A percentile compares a stretch with the other conserved stretches of the same genome.
These are phyloP conservation scores for Ascochyta fabae DNA, from an alignment of 2,329 filamentous ascomycete species.

Conservation along the genomic window DNA sequence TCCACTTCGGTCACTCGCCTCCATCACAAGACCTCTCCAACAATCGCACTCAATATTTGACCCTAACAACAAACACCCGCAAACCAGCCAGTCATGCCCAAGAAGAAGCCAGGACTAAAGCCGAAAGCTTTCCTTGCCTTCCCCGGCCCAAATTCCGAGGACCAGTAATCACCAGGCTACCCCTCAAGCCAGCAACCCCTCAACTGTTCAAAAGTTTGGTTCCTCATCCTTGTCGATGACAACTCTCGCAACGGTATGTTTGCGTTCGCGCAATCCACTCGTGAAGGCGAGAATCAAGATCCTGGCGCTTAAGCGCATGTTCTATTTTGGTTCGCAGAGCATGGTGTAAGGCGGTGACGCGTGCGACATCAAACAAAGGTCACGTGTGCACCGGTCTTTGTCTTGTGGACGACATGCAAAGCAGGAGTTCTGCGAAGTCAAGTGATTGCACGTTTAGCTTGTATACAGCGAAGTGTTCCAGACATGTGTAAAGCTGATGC, in stretches of 20 bases:
- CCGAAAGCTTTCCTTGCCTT: background rate
- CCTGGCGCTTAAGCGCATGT: conserved; percentile 1
- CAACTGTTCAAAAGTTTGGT: background rate
- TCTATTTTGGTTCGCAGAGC: conserved; percentile 10
- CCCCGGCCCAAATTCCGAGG: background rate
- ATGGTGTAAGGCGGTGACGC: conserved; percentile 5
- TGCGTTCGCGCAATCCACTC: conserved; percentile 5
- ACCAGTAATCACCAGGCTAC: background rate
- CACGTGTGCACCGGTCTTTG: conserved; percentile 1
- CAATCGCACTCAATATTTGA: background rate
- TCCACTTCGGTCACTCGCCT: background rate
- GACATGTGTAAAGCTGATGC: background rate
- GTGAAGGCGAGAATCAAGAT: background rate
- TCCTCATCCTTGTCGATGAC: background rate
- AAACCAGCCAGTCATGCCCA: too few species aligned
- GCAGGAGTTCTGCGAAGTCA: background rate
- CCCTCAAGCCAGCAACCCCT: background rate
- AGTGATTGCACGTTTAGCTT: background rate
- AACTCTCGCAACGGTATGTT: conserved; percentile 13
- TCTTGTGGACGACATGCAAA: background rate
- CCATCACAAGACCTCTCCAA: background rate
- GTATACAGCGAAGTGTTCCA: background rate
- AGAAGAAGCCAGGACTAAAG: background rate
- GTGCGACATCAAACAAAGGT: conserved; percentile 1
- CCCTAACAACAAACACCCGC: background rate